phyloP scores from a whole-genome alignment of 495 filamentous ascomycete species.

The Daldinia caldariorum region DNA sequence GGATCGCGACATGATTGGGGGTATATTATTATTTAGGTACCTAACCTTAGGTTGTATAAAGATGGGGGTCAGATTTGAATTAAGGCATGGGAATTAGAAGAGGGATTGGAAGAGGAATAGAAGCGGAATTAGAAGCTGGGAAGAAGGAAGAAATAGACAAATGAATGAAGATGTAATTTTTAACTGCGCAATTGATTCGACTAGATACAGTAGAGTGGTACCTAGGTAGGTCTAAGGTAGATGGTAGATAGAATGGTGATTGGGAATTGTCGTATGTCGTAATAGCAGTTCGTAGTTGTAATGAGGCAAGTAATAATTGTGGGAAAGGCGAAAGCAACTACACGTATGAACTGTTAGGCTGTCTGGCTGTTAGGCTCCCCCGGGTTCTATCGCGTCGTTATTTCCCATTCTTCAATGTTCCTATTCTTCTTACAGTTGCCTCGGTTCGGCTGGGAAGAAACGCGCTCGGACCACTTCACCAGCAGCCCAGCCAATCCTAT shows the following conservation, averaged over 20 bases:
- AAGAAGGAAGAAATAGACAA: conserved; percentile 10
- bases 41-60: background rate
- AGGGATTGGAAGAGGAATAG: too few species aligned
- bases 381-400: conserved; percentile 22
- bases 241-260: background rate
- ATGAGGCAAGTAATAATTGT: background rate
- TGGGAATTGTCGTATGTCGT: background rate
- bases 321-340: conserved; percentile 4
- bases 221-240: too few species aligned
- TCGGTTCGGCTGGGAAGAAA: conserved; percentile 15
- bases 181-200: conserved; percentile 9
- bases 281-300: background rate
- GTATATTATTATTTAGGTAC: background rate
- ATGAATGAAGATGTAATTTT: conserved; percentile 5
- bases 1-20: conserved; percentile 34
- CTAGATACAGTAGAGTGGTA: background rate
- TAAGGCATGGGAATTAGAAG: conserved; percentile 8
- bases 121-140: background rate
- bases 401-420: conserved; percentile 15
- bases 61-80: conserved; percentile 12
- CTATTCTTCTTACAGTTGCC: conserved; percentile 9
- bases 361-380: background rate
- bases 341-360: background rate
- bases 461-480: background rate
- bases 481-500: background rate